phyloP scores from a whole-genome alignment of 768 basidiomycete species.

The Dioszegia crocea region DNA sequence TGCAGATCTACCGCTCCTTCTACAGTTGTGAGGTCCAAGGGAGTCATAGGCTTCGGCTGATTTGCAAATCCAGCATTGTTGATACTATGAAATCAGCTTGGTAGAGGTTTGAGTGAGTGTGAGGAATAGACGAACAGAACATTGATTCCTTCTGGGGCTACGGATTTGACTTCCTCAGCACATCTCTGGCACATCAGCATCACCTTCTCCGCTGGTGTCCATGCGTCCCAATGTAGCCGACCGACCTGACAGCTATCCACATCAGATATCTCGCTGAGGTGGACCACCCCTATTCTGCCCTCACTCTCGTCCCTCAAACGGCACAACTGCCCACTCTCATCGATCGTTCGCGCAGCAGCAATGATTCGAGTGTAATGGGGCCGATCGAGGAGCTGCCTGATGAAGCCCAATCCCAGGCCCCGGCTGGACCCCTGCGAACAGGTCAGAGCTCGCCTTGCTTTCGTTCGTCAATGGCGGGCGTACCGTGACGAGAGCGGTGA shows the following conservation, averaged over 20 bases:
- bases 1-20: slow-evolving; percentile 14
- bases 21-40: slow-evolving; percentile 1
- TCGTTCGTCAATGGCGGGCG: neutral
- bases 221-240: neutral
- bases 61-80: slow-evolving; percentile 17
- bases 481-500: slow-evolving; percentile 10
- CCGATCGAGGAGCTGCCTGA: slow-evolving; percentile 9
- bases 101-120: neutral
- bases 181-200: neutral
- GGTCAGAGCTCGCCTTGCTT: neutral
- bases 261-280: slow-evolving; percentile 12
- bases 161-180: slow-evolving; percentile 1
- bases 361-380: slow-evolving; percentile 9
- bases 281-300: slow-evolving; percentile 1
- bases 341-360: slow-evolving; percentile 4
- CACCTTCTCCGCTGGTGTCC: neutral
- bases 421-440: slow-evolving; percentile 5
- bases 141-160: slow-evolving; percentile 9
- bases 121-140: slow-evolving; percentile 5
- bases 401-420: slow-evolving; percentile 15
- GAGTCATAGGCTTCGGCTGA: slow-evolving; percentile 10
- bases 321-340: neutral
- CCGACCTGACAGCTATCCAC: slow-evolving; percentile 5
- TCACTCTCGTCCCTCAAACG: neutral
- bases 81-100: slow-evolving; percentile 6